Base-by-base conservation (phyloP, 805 yeast genomes). In the Ogataea parapolymorpha region DNA sequence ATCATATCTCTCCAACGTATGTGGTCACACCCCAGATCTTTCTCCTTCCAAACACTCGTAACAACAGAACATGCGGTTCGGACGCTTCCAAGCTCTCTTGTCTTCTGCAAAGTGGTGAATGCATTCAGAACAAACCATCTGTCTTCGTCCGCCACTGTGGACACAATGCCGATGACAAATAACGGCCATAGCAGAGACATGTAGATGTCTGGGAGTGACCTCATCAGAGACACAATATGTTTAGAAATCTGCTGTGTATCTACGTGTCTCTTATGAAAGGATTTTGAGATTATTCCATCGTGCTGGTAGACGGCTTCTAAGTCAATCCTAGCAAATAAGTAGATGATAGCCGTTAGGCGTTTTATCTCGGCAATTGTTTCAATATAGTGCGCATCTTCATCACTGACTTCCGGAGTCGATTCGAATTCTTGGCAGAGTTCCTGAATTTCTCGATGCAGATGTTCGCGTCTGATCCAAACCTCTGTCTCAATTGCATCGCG, bases 121-220 rank as follows among this genome's bases (percentile, higher is more conserved):
- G 59, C 51, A 22, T 61, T 50, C 17, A 69, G 48, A 2, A 68
- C 68, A 51, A 65, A 67, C 70, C 68, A 63, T 26, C 72, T 46
- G 13, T 56, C 61, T 2, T 64, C 66, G 26, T 68, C 72, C 24
- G 66, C 71, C 7, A 54, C 58, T 8, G 55, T 56, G 4, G 65
- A 53, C 0, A 63, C 63, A 3, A 67, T 47, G 1, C 72, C 73
- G 13, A 68, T 45, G 3, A 69, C 56, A 45, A 68, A 69, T 3
- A 68, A 37, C 1, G 74, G 69, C 74, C 74, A 69, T 2, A 67
- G 45, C 12, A 69, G 41, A 1, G 72, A 59, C 62, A 66, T 65
- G 30, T 60, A 61, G 18, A 56, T 48, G 18, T 51, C 62, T 3
- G 67, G 69, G 11, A 61, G 54, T 3, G 39, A 44, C 14, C 23